A percentile compares a stretch with the other conserved stretches of the same genome.
Conservation (phyloP, 2,329 filamentous ascomycete genomes). For the Ambrosiella beaveri region DNA sequence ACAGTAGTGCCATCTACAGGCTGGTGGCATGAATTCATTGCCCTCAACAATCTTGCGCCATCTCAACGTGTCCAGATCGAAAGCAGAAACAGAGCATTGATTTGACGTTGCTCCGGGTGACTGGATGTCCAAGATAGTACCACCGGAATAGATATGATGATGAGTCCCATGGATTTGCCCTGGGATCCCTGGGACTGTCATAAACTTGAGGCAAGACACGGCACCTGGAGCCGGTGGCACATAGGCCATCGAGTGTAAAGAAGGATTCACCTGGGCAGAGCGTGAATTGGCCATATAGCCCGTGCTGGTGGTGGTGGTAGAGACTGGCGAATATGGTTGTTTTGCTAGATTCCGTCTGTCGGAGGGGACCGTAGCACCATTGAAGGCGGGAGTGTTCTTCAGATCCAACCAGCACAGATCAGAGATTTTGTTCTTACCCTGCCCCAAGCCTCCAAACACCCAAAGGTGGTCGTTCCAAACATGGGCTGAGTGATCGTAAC, state of each 20-base stretch:
- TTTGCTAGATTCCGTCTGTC: constrained; percentile 29
- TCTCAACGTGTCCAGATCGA: constrained; percentile 71
- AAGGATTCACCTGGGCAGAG: constrained; percentile 48
- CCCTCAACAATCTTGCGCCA: constrained; percentile 95
- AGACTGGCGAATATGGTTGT: constrained; percentile 18
- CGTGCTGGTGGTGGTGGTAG: constrained; percentile 38
- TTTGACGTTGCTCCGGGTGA: constrained; percentile 75
- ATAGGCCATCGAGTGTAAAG: constrained; percentile 53
- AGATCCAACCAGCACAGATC: constrained; percentile 97
- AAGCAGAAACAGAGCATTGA: constrained; percentile 76
- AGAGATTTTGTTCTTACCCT: constrained; percentile 91
- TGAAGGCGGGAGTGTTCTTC: constrained; percentile 69
- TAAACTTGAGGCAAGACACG: constrained; percentile 79
- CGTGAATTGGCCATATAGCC: constrained; percentile 53
- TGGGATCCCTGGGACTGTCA: constrained; percentile 71
- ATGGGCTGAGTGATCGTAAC: constrained; percentile 90
- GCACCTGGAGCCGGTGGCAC: constrained; percentile 74
- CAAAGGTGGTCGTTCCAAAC: constrained; percentile 83
- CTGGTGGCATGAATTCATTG: constrained; percentile 75
- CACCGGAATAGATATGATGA: constrained; percentile 88
- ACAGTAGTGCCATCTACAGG: constrained; percentile 97
- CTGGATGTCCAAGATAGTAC: constrained; percentile 81
- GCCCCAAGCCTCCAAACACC: constrained; percentile 89
- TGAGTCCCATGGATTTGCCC: constrained; percentile 82
- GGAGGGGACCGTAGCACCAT: constrained; percentile 43